phyloP scores from a whole-genome alignment of 176 grass and related monocot genomes.

The Aegilops longissima region DNA sequence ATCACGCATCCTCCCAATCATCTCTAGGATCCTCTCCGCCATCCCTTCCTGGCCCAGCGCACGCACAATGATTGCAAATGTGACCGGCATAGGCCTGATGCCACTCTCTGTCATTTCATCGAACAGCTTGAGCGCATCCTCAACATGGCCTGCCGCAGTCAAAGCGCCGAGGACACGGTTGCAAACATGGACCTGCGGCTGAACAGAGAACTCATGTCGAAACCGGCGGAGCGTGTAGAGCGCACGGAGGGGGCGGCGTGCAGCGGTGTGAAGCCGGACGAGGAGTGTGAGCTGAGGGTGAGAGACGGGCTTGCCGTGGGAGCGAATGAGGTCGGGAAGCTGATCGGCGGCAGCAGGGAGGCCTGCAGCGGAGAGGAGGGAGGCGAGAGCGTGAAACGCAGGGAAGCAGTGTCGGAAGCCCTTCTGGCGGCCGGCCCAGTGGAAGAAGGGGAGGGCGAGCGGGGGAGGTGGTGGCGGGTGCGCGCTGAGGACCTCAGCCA shows the following conservation, averaged over 20 bases:
- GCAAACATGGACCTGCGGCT: slow-evolving; percentile 61
- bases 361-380: slow-evolving; percentile 42
- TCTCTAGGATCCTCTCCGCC: slow-evolving; percentile 48
- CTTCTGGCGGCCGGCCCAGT: slow-evolving; percentile 77
- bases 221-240: slow-evolving; percentile 68
- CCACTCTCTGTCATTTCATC: slow-evolving; percentile 57
- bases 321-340: slow-evolving; percentile 78
- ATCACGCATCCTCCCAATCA: slow-evolving; percentile 57
- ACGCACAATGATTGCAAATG: slow-evolving; percentile 72
- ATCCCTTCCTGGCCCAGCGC: slow-evolving; percentile 45
- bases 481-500: slow-evolving; percentile 57
- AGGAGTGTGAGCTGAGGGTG: slow-evolving; percentile 76
- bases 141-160: slow-evolving; percentile 46
- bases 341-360: slow-evolving; percentile 63
- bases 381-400: slow-evolving; percentile 72
- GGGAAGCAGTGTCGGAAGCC: slow-evolving; percentile 72
- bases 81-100: slow-evolving; percentile 53
- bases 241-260: slow-evolving; percentile 54
- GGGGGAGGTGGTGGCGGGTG: slow-evolving; percentile 48
- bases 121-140: slow-evolving; percentile 58
- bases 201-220: slow-evolving; percentile 57
- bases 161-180: slow-evolving; percentile 72
- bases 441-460: slow-evolving; percentile 83
- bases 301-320: slow-evolving; percentile 63
- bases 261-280: slow-evolving; percentile 64